Conservation (phyloP, 2,329 filamentous ascomycete genomes). For the Penicillium hordei region DNA sequence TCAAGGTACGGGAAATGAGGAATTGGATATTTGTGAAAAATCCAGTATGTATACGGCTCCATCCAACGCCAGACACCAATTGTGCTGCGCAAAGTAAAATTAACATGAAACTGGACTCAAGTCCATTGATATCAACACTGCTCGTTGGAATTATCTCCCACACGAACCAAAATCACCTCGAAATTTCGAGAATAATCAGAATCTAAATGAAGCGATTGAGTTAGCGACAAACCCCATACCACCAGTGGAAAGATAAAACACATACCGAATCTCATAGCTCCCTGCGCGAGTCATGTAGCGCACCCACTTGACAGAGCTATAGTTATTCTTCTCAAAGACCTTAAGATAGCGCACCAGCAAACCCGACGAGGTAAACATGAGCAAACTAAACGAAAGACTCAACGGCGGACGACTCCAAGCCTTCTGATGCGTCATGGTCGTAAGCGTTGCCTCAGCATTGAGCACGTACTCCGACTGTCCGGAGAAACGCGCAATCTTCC, state of each 20-base stretch:
- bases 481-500: constrained; percentile 98
- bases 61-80: constrained; percentile 31
- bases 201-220: background rate
- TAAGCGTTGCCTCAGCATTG: constrained; percentile 87
- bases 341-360: constrained; percentile 92
- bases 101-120: constrained; percentile 1
- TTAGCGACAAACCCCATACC: background rate
- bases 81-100: constrained; percentile 20
- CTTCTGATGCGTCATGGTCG: constrained; percentile 97
- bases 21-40: constrained; percentile 3
- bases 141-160: background rate
- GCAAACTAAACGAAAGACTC: constrained; percentile 84
- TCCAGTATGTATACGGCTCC: constrained; percentile 17
- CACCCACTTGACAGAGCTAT: constrained; percentile 98
- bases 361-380: constrained; percentile 98
- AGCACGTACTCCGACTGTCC: constrained; percentile 97
- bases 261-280: constrained; percentile 90
- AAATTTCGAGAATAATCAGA: constrained; percentile 7
- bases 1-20: background rate
- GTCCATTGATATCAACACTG: constrained; percentile 3
- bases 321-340: constrained; percentile 99
- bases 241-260: background rate
- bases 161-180: background rate
- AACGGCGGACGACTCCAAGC: constrained; percentile 93
- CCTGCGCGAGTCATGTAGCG: constrained; percentile 97